These are phyloP conservation scores for Diaporthe nobilis DNA, from an alignment of 2,329 filamentous ascomycete species.

Conservation along the genomic window DNA sequence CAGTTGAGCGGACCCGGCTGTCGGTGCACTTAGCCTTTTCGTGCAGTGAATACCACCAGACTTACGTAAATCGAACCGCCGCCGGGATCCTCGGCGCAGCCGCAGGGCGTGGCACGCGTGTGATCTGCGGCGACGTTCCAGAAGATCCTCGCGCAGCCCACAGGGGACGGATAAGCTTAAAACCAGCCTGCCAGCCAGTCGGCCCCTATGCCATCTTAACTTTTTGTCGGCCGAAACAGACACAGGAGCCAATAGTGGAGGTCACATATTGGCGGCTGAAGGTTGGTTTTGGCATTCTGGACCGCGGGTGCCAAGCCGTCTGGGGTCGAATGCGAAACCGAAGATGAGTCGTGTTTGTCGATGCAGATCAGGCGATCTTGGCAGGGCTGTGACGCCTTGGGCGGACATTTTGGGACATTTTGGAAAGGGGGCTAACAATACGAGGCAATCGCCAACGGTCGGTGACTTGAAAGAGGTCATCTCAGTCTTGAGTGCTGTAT, in stretches of 20 bases:
- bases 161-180: neutral
- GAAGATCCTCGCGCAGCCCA: neutral
- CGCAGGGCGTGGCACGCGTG: neutral
- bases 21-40: neutral
- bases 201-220: slow-evolving; percentile 1
- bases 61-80: neutral
- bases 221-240: neutral
- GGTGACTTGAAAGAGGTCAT: neutral
- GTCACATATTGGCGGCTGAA: neutral
- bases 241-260: neutral
- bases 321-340: slow-evolving; percentile 6
- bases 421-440: neutral
- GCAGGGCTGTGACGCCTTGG: slow-evolving; percentile 21
- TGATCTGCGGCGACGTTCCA: neutral
- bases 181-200: neutral
- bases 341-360: slow-evolving; percentile 3
- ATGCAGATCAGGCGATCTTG: slow-evolving; percentile 22
- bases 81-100: neutral
- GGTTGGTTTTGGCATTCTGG: neutral
- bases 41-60: neutral
- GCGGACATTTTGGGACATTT: neutral
- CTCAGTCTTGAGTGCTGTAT: neutral
- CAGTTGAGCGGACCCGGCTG: neutral
- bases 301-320: neutral
- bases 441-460: neutral